A percentile compares a stretch with the other conserved stretches of the same genome.
Conservation (phyloP, 1,284 basidiomycete species). For the Melampsora larici-populina region DNA sequence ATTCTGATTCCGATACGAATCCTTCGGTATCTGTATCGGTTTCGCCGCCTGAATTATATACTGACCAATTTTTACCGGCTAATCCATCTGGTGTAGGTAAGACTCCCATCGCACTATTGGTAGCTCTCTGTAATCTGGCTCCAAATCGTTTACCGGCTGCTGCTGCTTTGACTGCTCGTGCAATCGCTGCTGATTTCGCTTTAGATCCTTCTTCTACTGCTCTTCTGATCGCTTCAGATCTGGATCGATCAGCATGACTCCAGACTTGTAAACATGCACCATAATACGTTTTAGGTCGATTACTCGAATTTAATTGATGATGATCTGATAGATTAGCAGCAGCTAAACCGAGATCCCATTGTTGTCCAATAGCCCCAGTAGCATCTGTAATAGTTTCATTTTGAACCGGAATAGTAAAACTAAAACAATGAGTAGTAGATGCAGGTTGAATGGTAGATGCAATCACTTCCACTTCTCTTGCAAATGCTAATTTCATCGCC, state of each 20-base stretch:
- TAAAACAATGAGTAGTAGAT: constrained; percentile 87
- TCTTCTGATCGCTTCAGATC: constrained; percentile 57
- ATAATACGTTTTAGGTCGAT: constrained; percentile 63
- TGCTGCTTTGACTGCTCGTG: constrained; percentile 47
- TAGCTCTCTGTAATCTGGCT: constrained; percentile 37
- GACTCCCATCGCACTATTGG: constrained; percentile 40
- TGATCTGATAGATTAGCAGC: constrained; percentile 7
- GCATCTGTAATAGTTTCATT: neutral
- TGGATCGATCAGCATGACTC: constrained; percentile 84
- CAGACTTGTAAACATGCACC: constrained; percentile 87
- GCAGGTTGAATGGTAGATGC: constrained; percentile 84
- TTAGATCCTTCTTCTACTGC: constrained; percentile 43
- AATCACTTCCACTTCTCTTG: constrained; percentile 88
- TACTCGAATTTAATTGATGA: neutral
- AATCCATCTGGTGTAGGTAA: constrained; percentile 48
- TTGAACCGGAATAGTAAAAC: constrained; percentile 60
- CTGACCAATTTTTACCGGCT: constrained; percentile 46
- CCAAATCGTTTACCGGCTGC: constrained; percentile 44
- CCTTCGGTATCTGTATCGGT: constrained; percentile 44
- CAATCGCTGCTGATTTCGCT: constrained; percentile 43
- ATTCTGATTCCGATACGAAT: constrained; percentile 46
- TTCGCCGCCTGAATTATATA: constrained; percentile 47
- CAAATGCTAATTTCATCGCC: constrained; percentile 79
- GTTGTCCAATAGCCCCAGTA: constrained; percentile 8
- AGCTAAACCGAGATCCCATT: constrained; percentile 19